These are phyloP conservation scores for Psilocybe cyanescens DNA, from an alignment of 768 basidiomycete genomes.

Conservation along the genomic window DNA sequence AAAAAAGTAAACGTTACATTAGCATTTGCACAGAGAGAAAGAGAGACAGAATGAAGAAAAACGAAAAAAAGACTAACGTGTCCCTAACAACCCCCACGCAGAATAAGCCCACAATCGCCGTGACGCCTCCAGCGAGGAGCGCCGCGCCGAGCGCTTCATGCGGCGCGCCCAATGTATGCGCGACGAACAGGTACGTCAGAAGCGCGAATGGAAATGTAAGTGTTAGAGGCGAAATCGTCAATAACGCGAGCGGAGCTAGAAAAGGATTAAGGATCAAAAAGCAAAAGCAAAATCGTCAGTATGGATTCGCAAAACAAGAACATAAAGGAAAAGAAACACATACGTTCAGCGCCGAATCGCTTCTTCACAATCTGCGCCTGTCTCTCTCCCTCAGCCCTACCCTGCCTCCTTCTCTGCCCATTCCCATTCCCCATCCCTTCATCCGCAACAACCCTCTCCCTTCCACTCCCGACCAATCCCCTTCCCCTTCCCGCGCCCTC, in stretches of 20 bases:
- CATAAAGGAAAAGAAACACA: constrained; percentile 23
- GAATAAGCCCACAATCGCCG: constrained; percentile 81
- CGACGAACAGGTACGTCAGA: constrained; percentile 86
- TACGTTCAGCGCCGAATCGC: constrained; percentile 50
- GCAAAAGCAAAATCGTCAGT: too few species aligned
- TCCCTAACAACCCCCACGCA: constrained; percentile 84
- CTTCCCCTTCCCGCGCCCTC: constrained; percentile 52
- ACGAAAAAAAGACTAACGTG: constrained; percentile 35
- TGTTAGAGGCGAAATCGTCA: constrained; percentile 78
- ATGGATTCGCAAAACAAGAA: constrained; percentile 4
- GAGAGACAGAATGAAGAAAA: background rate
- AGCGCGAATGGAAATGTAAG: constrained; percentile 84
- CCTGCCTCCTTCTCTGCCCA: background rate
- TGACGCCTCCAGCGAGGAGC: constrained; percentile 76
- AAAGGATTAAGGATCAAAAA: background rate
- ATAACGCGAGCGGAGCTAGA: constrained; percentile 66
- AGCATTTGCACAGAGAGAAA: background rate
- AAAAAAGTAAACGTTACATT: background rate
- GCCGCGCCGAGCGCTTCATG: constrained; percentile 76
- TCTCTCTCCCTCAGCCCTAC: background rate
- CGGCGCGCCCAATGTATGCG: constrained; percentile 74
- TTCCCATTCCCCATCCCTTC: constrained; percentile 12
- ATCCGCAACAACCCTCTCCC: constrained; percentile 20
- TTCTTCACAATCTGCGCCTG: constrained; percentile 7
- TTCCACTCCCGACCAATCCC: constrained; percentile 42